Evolutionary conservation across 805 yeast species (phyloP).

Genomic region (Lipomyces sp.): DNA sequence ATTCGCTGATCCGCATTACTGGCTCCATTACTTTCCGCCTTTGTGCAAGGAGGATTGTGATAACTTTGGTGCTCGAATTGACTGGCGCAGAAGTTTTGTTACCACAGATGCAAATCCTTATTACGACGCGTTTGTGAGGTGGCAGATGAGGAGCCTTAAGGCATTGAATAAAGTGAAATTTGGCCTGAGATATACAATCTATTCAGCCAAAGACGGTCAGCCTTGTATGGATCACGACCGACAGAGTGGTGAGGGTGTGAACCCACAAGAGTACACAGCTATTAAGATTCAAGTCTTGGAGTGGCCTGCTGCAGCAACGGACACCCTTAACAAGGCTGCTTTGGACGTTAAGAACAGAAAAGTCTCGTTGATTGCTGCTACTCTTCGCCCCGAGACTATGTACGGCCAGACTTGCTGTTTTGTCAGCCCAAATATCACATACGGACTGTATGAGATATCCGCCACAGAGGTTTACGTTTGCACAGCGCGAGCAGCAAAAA

Average conservation of each 20-base stretch:
- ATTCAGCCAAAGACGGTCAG: constrained; percentile 97
- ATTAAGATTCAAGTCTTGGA: constrained; percentile 78
- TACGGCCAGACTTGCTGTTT: constrained; percentile 98
- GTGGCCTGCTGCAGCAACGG: constrained; percentile 60
- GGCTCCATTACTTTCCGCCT: constrained; percentile 93
- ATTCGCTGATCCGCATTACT: constrained; percentile 89
- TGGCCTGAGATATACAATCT: constrained; percentile 97
- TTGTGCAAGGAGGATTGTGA: constrained; percentile 80
- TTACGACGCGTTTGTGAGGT: constrained; percentile 91
- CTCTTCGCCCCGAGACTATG: constrained; percentile 98
- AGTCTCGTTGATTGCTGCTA: constrained; percentile 88
- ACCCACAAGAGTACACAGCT: constrained; percentile 95
- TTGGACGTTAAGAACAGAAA: constrained; percentile 61
- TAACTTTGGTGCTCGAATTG: constrained; percentile 87
- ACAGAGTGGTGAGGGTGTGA: constrained; percentile 94
- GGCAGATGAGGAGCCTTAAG: constrained; percentile 92
- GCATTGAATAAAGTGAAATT: constrained; percentile 90
- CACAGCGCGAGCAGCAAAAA: constrained; percentile 94
- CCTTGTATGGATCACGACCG: constrained; percentile 99
- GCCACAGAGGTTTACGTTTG: constrained; percentile 74
- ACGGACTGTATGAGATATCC: constrained; percentile 86
- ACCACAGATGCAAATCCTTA: constrained; percentile 95
- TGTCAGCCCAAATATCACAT: constrained; percentile 90
- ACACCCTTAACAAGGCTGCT: constrained; percentile 48
- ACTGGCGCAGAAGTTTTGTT: constrained; percentile 96